phyloP scores from a whole-genome alignment of 208 protist genomes.

The Leptomonas seymouri region DNA sequence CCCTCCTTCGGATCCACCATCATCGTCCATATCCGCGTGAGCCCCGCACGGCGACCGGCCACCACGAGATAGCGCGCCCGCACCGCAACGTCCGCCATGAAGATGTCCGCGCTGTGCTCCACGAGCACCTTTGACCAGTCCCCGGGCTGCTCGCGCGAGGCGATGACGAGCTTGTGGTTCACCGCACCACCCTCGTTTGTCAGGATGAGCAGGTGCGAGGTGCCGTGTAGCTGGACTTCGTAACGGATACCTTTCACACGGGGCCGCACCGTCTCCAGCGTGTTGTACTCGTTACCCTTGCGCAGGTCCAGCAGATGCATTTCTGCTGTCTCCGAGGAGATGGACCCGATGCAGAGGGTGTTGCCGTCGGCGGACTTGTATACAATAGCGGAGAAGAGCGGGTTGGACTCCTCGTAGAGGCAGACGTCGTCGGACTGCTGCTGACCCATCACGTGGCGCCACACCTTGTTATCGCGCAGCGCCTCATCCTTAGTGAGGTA shows the following conservation, averaged over 20 bases:
- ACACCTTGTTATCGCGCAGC: slow-evolving; percentile 83
- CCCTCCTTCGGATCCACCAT: slow-evolving; percentile 35
- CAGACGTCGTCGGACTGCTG: slow-evolving; percentile 76
- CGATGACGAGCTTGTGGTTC: slow-evolving; percentile 81
- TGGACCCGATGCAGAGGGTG: slow-evolving; percentile 64
- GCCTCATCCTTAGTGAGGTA: slow-evolving; percentile 84
- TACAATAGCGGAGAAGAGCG: slow-evolving; percentile 64
- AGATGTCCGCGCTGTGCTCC: slow-evolving; percentile 48
- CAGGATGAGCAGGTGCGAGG: slow-evolving; percentile 66
- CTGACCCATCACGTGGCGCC: slow-evolving; percentile 82
- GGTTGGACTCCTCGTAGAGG: slow-evolving; percentile 79
- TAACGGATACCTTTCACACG: slow-evolving; percentile 86
- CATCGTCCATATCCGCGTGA: slow-evolving; percentile 86
- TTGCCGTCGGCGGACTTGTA: slow-evolving; percentile 67
- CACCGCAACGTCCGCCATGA: slow-evolving; percentile 58
- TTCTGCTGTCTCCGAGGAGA: slow-evolving; percentile 83
- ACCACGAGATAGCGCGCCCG: slow-evolving; percentile 69
- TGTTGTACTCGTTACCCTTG: slow-evolving; percentile 52
- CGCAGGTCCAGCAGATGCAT: slow-evolving; percentile 76
- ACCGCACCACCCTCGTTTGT: slow-evolving; percentile 81
- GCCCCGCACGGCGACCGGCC: slow-evolving; percentile 61
- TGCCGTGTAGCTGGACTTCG: slow-evolving; percentile 75
- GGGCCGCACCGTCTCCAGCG: slow-evolving; percentile 66
- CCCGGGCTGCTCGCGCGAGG: slow-evolving; percentile 38
- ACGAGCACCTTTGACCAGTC: slow-evolving; percentile 65